Evolutionary conservation across 495 filamentous ascomycete genomes (phyloP), one percentile per base, ranked within the genome.

Genomic region (Penicillium mononematosum): DNA sequence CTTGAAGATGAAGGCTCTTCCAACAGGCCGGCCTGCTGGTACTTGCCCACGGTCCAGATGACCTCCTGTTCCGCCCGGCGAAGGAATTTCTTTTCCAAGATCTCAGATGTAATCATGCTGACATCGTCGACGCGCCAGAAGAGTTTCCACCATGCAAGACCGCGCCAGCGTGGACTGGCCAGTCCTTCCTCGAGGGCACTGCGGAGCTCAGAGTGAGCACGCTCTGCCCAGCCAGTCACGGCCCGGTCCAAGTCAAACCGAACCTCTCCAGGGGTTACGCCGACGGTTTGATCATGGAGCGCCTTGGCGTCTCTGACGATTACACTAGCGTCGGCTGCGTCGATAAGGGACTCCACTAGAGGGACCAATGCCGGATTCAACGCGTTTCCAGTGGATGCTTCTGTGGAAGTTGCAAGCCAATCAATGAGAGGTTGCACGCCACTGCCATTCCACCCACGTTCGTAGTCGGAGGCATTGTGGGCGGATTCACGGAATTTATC

Each of bases 51-150:
- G 4, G 95, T 83, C 74, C 85, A 95, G 50, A 95, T 85, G 42
- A 89, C 75, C 50, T 81, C 82, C 55, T 83, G 85, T 65, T 96
- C 92, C 0, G 92, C 85, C 16, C 80, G 77, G 3, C 80, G 78
- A 4, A 98, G 81, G 71, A 92, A 96, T n/a, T 79, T 78, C 46
- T 77, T 80, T 36, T 83, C 79, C 4, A 97, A 70, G 51, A 96
- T 84, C 57, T 95, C 88, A 3, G 85, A 84, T 2, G 88, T 82
- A 45, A 94, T 83, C 80, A 90, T 86, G 29, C 81, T 79, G 39
- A 98, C 91, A 61, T 98, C 93, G 69, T 98, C 94, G 45, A 90
- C 90, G 12, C 88, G 86, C 91, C 91, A 97, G 65, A 96, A 86
- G 12, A 98, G 83, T 67, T 95, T 96, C 89, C 90, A 98, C 94